Conservation (phyloP, 768 basidiomycete species). For the Suillus sp. region DNA sequence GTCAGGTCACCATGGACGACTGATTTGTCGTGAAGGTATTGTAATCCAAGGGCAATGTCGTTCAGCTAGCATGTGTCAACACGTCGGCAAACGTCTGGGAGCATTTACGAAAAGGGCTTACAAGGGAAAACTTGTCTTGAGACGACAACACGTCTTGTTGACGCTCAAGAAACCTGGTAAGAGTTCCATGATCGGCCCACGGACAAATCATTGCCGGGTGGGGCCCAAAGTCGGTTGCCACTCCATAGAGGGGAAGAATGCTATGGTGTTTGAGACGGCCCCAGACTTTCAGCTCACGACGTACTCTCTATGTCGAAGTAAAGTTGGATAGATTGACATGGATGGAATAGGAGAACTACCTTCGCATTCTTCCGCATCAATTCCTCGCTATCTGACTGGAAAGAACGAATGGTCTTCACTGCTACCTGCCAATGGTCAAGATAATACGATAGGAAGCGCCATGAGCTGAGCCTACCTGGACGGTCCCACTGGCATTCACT, state of each 20-base stretch:
- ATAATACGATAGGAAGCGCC: too few relatives aligned
- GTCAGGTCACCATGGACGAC: conserved; percentile 13
- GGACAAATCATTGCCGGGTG: too few relatives aligned
- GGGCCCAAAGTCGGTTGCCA: too few relatives aligned
- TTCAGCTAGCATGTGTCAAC: neutral
- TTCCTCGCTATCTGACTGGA: neutral
- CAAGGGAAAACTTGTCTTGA: too few relatives aligned
- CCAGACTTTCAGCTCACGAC: too few relatives aligned
- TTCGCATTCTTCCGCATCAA: neutral
- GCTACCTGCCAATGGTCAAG: conserved; percentile 4
- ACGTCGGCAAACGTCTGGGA: neutral
- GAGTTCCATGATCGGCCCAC: conserved; percentile 21
- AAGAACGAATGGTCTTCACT: too few relatives aligned
- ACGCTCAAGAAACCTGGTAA: conserved; percentile 18
- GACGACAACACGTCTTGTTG: too few relatives aligned
- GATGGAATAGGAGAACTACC: neutral
- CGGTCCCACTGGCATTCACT: too few relatives aligned
- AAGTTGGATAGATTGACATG: neutral
- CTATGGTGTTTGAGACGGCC: too few relatives aligned
- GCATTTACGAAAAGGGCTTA: conserved; percentile 7
- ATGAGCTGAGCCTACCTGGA: too few relatives aligned
- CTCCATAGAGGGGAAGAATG: too few relatives aligned
- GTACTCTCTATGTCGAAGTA: too few relatives aligned
- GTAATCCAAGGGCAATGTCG: conserved; percentile 16
- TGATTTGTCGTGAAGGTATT: conserved; percentile 16